Conservation (phyloP, 345 rosid species). For the Eucalyptus viminalis region DNA sequence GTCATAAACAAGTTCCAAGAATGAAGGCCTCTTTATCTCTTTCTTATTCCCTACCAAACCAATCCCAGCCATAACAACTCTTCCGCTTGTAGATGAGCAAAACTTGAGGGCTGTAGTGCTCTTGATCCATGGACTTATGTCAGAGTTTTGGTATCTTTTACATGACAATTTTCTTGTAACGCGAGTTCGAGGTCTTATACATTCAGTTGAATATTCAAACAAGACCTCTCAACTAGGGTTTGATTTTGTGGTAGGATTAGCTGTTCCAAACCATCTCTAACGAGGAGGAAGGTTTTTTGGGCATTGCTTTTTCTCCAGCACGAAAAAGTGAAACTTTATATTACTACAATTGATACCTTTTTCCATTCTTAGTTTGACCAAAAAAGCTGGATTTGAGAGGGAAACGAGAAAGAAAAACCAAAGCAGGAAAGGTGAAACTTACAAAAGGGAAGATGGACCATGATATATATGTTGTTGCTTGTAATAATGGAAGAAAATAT, state of each 20-base stretch:
- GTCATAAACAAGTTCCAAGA: not conserved
- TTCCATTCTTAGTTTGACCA: not conserved
- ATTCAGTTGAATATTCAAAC: not conserved
- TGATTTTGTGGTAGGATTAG: not conserved
- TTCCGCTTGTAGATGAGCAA: not conserved
- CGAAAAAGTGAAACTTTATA: not conserved
- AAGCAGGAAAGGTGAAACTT: not conserved
- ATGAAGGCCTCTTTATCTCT: not conserved
- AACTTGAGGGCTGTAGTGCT: not conserved
- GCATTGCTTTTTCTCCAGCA: not conserved
- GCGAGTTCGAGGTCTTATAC: not conserved
- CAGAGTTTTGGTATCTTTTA: not conserved
- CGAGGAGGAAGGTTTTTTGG: rapidly evolving
- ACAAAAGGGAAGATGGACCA: not conserved
- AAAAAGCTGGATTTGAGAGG: not conserved
- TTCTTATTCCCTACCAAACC: not conserved
- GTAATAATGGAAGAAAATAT: not conserved
- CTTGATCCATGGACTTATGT: not conserved
- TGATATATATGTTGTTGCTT: not conserved
- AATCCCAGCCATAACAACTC: not conserved
- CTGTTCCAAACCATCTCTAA: not conserved
- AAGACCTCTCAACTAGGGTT: not conserved
- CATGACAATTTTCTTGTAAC: not conserved
- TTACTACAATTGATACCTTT: not conserved
- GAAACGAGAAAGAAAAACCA: not conserved